Evolutionary conservation across 768 basidiomycete species (phyloP).

Genomic region (Pisolithus tinctorius): DNA sequence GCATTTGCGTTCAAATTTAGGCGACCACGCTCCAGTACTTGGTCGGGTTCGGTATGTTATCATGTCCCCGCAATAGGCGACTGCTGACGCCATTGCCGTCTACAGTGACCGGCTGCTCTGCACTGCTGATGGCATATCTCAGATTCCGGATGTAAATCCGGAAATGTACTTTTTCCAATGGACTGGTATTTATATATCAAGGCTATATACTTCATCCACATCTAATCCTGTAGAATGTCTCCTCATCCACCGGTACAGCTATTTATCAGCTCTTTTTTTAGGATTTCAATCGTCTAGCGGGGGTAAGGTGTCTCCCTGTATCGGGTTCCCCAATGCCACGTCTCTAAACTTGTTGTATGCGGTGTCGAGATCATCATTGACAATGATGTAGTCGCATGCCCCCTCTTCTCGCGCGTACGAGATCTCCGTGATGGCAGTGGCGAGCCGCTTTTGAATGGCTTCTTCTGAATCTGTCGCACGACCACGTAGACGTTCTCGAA

Average conservation of each 20-base stretch:
- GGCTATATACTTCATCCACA: neutral
- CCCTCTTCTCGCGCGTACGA: conserved; percentile 72
- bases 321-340: conserved; percentile 65
- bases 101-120: conserved; percentile 78
- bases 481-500: conserved; percentile 62
- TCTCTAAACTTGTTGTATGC: conserved; percentile 75
- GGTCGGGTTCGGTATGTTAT: conserved; percentile 71
- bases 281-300: conserved; percentile 44
- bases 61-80: neutral
- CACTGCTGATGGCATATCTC: conserved; percentile 81
- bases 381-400: conserved; percentile 75
- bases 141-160: conserved; percentile 47
- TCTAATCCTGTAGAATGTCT: neutral
- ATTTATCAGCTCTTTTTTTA: neutral
- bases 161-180: neutral
- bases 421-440: conserved; percentile 74
- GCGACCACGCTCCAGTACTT: conserved; percentile 84
- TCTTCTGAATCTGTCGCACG: conserved; percentile 82
- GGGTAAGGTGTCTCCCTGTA: conserved; percentile 60
- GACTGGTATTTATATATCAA: too few relatives aligned
- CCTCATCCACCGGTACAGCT: neutral
- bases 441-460: conserved; percentile 66
- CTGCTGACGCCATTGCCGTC: conserved; percentile 7
- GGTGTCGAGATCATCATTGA: conserved; percentile 84
- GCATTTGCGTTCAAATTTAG: conserved; percentile 26